These are phyloP conservation scores for Yamadazyma epiphylla DNA, from an alignment of 1,139 yeast genomes.

Conservation along the genomic window DNA sequence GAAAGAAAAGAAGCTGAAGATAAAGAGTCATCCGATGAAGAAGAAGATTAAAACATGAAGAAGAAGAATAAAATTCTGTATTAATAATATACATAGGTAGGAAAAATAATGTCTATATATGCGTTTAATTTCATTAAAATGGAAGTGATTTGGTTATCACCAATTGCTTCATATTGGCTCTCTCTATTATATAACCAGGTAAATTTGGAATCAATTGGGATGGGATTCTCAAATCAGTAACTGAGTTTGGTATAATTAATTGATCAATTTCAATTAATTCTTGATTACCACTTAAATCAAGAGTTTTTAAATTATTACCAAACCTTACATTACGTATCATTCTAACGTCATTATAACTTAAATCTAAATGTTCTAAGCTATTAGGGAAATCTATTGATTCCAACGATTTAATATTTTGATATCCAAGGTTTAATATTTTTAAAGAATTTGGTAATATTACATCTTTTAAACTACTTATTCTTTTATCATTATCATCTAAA, in stretches of 20 bases:
- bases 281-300: conserved; percentile 44
- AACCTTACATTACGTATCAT: conserved; percentile 36
- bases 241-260: conserved; percentile 35
- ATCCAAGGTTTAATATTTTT: conserved; percentile 34
- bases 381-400: conserved; percentile 41
- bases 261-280: conserved; percentile 39
- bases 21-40: conserved; percentile 42
- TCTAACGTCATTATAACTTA: conserved; percentile 39
- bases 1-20: conserved; percentile 50
- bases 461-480: conserved; percentile 41
- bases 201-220: conserved; percentile 32
- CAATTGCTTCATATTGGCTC: conserved; percentile 37
- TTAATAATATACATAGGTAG: conserved; percentile 2
- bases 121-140: conserved; percentile 11
- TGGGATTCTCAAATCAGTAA: conserved; percentile 34
- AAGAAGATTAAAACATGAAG: conserved; percentile 37
- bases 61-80: conserved; percentile 4
- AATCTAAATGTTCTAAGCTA: conserved; percentile 27
- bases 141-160: conserved; percentile 27
- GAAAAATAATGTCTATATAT: not conserved
- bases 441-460: conserved; percentile 37
- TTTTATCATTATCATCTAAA: conserved; percentile 39
- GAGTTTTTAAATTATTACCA: conserved; percentile 28
- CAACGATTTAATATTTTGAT: conserved; percentile 36
- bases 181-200: conserved; percentile 38